phyloP scores from a whole-genome alignment of 1,284 basidiomycete species.

The Lentinula novae-zelandiae region DNA sequence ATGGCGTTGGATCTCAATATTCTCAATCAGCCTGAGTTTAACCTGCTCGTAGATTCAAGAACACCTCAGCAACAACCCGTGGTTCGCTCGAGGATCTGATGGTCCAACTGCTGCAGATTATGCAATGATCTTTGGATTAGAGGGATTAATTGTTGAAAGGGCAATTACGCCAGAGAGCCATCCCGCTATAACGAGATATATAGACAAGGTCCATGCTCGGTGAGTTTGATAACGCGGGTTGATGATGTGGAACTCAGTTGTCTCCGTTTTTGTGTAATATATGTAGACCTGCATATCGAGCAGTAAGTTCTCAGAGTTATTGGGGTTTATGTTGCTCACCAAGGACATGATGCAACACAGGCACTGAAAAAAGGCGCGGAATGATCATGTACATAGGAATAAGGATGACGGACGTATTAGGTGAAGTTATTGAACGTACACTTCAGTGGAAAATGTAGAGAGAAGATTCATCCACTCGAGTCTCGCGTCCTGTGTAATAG shows the following conservation, averaged over 20 bases:
- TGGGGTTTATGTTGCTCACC: background rate
- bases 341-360: background rate
- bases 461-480: too few species aligned
- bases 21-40: background rate
- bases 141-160: background rate
- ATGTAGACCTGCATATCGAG: background rate
- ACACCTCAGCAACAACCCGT: constrained; percentile 6
- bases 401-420: too few species aligned
- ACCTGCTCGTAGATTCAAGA: background rate
- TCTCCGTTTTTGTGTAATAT: background rate
- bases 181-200: background rate
- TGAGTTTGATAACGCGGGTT: background rate
- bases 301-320: background rate
- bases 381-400: background rate
- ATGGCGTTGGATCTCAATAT: background rate
- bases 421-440: too few species aligned
- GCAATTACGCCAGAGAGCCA: background rate
- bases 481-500: too few species aligned
- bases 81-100: constrained; percentile 8
- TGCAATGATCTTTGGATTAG: constrained; percentile 6
- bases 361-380: background rate
- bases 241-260: background rate
- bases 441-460: too few species aligned
- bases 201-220: constrained; percentile 8
- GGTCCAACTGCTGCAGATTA: constrained; percentile 6